phyloP scores from a whole-genome alignment of 495 filamentous ascomycete species.

The Neurospora terricola region DNA sequence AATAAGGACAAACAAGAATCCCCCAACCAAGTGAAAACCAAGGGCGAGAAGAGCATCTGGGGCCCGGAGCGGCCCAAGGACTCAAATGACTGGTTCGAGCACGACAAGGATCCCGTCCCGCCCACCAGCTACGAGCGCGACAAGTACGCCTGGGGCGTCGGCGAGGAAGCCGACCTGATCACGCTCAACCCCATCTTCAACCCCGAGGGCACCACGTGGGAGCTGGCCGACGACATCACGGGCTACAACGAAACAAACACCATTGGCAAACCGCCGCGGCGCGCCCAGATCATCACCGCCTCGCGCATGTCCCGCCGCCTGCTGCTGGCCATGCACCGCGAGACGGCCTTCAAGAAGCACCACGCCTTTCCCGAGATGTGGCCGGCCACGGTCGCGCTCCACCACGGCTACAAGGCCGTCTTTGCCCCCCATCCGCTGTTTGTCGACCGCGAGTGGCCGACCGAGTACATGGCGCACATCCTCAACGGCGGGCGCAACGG shows the following conservation, averaged over 20 bases:
- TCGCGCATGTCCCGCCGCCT: constrained; percentile 74
- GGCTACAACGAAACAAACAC: constrained; percentile 63
- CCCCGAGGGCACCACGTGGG: constrained; percentile 80
- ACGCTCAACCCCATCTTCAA: constrained; percentile 92
- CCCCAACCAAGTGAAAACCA: constrained; percentile 8
- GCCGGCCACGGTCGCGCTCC: constrained; percentile 74
- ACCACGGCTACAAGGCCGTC: constrained; percentile 93
- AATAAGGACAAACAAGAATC: constrained; percentile 20
- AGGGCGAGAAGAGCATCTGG: constrained; percentile 67
- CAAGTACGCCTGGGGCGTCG: constrained; percentile 78
- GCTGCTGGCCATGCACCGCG: constrained; percentile 78
- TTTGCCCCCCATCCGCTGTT: constrained; percentile 87
- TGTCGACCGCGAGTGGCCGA: constrained; percentile 84
- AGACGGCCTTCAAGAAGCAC: constrained; percentile 70
- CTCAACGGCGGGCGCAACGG: constrained; percentile 83
- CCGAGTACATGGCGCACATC: constrained; percentile 62
- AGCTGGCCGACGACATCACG: constrained; percentile 76
- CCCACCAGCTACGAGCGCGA: constrained; percentile 64
- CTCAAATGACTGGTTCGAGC: constrained; percentile 55
- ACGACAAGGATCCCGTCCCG: constrained; percentile 60
- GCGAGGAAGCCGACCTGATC: constrained; percentile 87
- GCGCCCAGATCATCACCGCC: constrained; percentile 80
- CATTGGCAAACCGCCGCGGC: constrained; percentile 58
- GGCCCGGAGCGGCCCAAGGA: constrained; percentile 64
- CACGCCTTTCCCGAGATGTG: constrained; percentile 96